phyloP scores from a whole-genome alignment of 805 yeast species.

The Clavispora santaluciae region DNA sequence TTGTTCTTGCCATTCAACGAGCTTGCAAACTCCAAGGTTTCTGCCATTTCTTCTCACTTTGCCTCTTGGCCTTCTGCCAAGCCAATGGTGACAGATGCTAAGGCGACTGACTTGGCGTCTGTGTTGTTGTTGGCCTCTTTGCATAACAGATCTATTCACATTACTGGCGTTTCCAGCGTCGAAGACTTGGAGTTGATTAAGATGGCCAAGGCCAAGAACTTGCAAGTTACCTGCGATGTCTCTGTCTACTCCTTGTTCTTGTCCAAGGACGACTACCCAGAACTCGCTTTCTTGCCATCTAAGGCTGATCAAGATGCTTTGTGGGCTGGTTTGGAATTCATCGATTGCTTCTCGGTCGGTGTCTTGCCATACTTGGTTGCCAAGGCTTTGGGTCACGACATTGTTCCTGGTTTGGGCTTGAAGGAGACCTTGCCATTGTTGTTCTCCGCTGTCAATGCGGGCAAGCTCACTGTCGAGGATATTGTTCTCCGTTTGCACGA shows the following conservation, averaged over 20 bases:
- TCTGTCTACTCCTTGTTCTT: constrained; percentile 74
- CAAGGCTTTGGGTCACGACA: constrained; percentile 53
- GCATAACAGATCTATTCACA: constrained; percentile 79
- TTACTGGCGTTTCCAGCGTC: constrained; percentile 76
- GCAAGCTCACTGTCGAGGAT: constrained; percentile 66
- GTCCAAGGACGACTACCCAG: constrained; percentile 65
- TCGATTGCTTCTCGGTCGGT: constrained; percentile 89
- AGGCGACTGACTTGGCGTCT: constrained; percentile 88
- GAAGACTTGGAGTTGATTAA: constrained; percentile 80
- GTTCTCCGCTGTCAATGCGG: constrained; percentile 71
- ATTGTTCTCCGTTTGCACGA: constrained; percentile 70
- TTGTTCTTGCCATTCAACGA: constrained; percentile 78
- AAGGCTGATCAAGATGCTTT: constrained; percentile 74
- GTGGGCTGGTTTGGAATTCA: constrained; percentile 66
- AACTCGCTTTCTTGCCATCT: constrained; percentile 71
- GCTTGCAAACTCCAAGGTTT: constrained; percentile 61
- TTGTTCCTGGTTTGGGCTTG: constrained; percentile 71
- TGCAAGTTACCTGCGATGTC: constrained; percentile 87
- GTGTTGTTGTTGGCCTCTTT: constrained; percentile 83
- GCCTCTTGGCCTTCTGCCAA: constrained; percentile 78
- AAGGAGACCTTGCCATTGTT: constrained; percentile 78
- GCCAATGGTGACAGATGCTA: constrained; percentile 89
- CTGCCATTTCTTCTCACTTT: constrained; percentile 76
- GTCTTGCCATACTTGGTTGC: constrained; percentile 71
- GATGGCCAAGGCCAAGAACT: constrained; percentile 78